Evolutionary conservation across 108 stramenopile genomes (phyloP).

Genomic region (Nitzschia putrida): DNA sequence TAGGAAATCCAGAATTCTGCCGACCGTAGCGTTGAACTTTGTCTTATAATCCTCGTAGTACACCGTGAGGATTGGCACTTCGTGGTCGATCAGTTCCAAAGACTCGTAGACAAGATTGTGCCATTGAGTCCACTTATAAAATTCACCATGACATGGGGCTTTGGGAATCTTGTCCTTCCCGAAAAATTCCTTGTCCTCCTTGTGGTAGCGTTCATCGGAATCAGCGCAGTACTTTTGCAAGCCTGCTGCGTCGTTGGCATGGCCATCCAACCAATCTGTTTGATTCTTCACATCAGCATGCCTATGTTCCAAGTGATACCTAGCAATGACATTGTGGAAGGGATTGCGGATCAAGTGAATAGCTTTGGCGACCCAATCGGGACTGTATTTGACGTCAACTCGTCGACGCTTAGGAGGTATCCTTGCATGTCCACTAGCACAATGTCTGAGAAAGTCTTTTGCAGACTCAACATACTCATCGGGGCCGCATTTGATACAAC

Average conservation of each 20-base stretch:
- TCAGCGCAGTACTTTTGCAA: constrained; percentile 46
- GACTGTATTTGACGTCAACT: constrained; percentile 29
- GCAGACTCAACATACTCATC: constrained; percentile 56
- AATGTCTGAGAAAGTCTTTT: constrained; percentile 41
- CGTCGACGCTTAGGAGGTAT: constrained; percentile 8
- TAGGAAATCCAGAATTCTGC: constrained; percentile 60
- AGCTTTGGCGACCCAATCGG: constrained; percentile 56
- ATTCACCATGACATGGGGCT: constrained; percentile 76
- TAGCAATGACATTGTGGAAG: constrained; percentile 67
- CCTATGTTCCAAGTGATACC: constrained; percentile 62
- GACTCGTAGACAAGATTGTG: constrained; percentile 68
- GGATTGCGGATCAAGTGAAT: constrained; percentile 75
- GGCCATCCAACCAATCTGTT: constrained; percentile 23
- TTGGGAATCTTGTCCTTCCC: constrained; percentile 30
- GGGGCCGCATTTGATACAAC: constrained; percentile 61
- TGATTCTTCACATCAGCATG: constrained; percentile 30
- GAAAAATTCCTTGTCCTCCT: constrained; percentile 28
- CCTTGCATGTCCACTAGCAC: constrained; percentile 32
- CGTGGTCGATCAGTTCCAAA: constrained; percentile 30
- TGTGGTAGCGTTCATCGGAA: constrained; percentile 5
- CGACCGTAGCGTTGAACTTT: constrained; percentile 51
- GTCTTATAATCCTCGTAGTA: constrained; percentile 78
- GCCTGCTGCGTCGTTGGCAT: constrained; percentile 39
- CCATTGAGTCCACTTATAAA: constrained; percentile 80
- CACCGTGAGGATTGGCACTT: constrained; percentile 57